Evolutionary conservation across 305 asterid genomes (phyloP).

Genomic region (Rubia peregrina): DNA sequence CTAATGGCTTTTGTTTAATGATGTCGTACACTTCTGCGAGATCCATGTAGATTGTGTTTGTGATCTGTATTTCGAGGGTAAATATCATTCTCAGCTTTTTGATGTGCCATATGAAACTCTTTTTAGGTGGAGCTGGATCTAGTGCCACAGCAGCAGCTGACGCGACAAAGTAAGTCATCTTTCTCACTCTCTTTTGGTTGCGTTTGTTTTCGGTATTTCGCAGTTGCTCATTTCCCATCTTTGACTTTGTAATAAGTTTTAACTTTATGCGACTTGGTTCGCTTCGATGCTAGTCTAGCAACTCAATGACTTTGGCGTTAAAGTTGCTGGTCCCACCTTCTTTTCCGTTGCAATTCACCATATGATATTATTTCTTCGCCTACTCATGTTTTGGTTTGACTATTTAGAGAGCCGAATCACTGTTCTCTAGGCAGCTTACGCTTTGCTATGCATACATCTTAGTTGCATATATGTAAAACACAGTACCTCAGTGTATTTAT

Average conservation of each 20-base stretch:
- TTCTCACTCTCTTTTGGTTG: slow-evolving; percentile 20
- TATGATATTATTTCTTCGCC: neutral
- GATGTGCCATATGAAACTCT: slow-evolving; percentile 22
- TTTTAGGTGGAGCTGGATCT: slow-evolving; percentile 59
- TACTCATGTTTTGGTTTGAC: neutral
- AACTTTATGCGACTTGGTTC: neutral
- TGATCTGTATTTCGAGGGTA: neutral
- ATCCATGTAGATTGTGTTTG: neutral
- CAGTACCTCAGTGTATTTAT: neutral
- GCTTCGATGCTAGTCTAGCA: slow-evolving; percentile 1
- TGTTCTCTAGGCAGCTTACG: neutral
- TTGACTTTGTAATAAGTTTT: neutral
- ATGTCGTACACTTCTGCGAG: neutral
- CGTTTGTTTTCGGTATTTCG: neutral
- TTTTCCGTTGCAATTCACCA: neutral
- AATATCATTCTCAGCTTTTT: neutral
- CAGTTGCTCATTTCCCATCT: neutral
- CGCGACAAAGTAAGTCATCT: slow-evolving; percentile 66
- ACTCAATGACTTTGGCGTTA: neutral
- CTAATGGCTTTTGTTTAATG: neutral
- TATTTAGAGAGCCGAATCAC: neutral
- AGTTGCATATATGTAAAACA: neutral
- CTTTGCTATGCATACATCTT: neutral
- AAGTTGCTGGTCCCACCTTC: neutral
- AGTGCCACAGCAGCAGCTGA: slow-evolving; percentile 55